Percentiles rank a stretch among this genome's conserved stretches.
phyloP scores from a whole-genome alignment of 2,329 filamentous ascomycete species.

The Botrytis sinoallii region DNA sequence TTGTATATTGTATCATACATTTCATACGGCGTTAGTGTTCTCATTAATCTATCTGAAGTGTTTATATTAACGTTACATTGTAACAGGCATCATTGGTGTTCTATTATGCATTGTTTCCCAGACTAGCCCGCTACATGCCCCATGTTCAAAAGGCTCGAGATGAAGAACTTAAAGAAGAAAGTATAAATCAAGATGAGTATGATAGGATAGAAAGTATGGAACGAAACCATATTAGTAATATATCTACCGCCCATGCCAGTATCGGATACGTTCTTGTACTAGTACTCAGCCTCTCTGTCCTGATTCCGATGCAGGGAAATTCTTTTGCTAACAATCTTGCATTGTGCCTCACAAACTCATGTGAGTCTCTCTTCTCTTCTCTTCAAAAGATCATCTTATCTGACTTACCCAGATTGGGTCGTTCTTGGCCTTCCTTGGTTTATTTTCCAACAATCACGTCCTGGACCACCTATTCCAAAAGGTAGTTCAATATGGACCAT shows the following conservation, averaged over 20 bases:
- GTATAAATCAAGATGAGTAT: constrained; percentile 41
- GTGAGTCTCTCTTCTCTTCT: constrained; percentile 31
- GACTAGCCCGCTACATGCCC: constrained; percentile 42
- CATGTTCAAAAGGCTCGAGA: constrained; percentile 43
- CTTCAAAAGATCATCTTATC: not conserved
- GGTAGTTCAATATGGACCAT: constrained; percentile 42
- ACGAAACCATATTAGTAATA: constrained; percentile 43
- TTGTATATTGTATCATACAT: constrained; percentile 43
- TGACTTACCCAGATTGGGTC: constrained; percentile 40
- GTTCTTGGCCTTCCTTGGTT: constrained; percentile 45
- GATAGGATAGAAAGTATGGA: constrained; percentile 44
- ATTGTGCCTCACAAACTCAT: constrained; percentile 43
- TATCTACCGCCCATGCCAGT: constrained; percentile 44
- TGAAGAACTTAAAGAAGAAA: constrained; percentile 41
- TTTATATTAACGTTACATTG: not conserved
- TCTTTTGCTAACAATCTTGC: constrained; percentile 42
- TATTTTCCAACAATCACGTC: constrained; percentile 42
- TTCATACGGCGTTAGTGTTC: constrained; percentile 33
- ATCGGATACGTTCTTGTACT: constrained; percentile 43
- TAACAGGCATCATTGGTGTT: constrained; percentile 42
- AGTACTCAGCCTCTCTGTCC: constrained; percentile 41
- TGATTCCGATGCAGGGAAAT: constrained; percentile 41
- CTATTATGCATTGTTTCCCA: constrained; percentile 43
- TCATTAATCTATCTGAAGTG: not conserved
- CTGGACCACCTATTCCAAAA: constrained; percentile 41